phyloP scores from a whole-genome alignment of 176 grass and related monocot species.

The Zoysia japonica region DNA sequence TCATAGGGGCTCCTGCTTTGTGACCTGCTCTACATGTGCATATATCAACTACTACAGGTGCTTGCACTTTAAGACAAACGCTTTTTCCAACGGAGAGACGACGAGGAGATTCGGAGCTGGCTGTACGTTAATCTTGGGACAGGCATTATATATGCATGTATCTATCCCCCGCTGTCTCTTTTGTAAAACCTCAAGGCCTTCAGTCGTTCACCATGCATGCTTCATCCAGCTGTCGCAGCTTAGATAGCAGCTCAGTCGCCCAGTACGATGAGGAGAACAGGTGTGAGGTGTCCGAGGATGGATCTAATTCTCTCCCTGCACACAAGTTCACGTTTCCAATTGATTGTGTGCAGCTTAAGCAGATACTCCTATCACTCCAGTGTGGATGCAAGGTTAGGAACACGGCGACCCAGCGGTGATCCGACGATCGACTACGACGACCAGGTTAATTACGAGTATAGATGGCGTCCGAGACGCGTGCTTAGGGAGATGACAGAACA shows the following conservation, averaged over 20 bases:
- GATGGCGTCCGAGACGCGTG: no score
- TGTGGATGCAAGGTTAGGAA: constrained; percentile 25
- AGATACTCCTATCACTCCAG: background rate
- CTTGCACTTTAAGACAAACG: constrained; percentile 8
- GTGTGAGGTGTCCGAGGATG: background rate
- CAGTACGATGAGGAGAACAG: background rate
- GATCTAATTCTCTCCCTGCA: background rate
- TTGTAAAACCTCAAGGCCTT: no score
- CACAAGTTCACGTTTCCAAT: no score
- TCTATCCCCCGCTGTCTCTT: background rate
- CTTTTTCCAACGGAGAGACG: no score
- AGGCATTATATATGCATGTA: background rate
- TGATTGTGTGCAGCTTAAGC: no score
- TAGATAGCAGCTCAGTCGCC: background rate
- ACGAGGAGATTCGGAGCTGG: no score
- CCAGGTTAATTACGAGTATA: no score
- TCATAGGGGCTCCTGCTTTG: constrained; percentile 43
- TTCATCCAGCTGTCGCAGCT: background rate
- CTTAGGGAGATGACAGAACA: background rate
- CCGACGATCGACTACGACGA: background rate
- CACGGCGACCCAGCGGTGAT: background rate
- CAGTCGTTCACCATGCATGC: background rate
- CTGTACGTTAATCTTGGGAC: no score
- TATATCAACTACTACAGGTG: background rate
- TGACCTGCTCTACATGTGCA: constrained; percentile 31